A percentile compares a stretch with the other conserved stretches of the same genome.
These are phyloP conservation scores for Fraxinus nigra DNA, from an alignment of 305 asterid genomes.

Conservation along the genomic window DNA sequence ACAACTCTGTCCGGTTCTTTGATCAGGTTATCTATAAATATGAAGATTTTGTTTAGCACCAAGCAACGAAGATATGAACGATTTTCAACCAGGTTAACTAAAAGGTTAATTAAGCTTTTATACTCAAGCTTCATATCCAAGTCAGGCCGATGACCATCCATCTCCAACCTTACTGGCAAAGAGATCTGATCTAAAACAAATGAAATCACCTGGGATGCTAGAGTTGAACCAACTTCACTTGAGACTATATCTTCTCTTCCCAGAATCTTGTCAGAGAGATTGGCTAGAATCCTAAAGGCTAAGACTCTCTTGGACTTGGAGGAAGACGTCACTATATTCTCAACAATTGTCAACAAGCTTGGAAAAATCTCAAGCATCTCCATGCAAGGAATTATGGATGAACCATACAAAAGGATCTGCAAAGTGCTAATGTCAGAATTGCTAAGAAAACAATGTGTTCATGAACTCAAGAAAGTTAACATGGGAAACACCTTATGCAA, in stretches of 20 bases:
- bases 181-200: constrained; percentile 50
- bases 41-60: constrained; percentile 47
- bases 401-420: constrained; percentile 48
- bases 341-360: constrained; percentile 36
- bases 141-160: constrained; percentile 32
- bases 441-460: constrained; percentile 8
- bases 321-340: constrained; percentile 39
- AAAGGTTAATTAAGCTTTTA: constrained; percentile 47
- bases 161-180: constrained; percentile 32
- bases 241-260: constrained; percentile 45
- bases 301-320: constrained; percentile 45
- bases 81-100: constrained; percentile 50
- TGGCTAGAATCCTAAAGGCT: constrained; percentile 45
- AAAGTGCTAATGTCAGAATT: constrained; percentile 27
- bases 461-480: constrained; percentile 27
- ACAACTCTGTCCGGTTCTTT: constrained; percentile 29
- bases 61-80: constrained; percentile 42
- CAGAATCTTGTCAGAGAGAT: constrained; percentile 51
- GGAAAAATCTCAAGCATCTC: constrained; percentile 49
- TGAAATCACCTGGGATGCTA: constrained; percentile 46
- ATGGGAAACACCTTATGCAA: constrained; percentile 56
- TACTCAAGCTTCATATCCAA: constrained; percentile 47
- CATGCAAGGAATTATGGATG: constrained; percentile 39
- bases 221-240: constrained; percentile 36
- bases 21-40: constrained; percentile 45